Percentiles rank a stretch among this genome's conserved stretches.
Conservation (phyloP, 345 rosid species). For the Syzygium grande region DNA sequence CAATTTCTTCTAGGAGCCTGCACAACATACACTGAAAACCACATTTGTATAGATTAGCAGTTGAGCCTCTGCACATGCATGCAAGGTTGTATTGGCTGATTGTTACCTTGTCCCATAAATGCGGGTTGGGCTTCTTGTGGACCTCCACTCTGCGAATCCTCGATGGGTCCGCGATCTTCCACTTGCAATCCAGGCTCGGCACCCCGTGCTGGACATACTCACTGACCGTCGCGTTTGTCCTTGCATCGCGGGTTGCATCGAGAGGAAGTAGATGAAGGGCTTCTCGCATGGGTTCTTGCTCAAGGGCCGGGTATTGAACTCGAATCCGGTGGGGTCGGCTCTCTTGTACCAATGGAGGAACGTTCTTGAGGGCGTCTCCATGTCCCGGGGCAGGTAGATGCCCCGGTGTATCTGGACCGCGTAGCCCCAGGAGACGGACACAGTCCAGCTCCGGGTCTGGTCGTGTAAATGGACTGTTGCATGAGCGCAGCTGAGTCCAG, state of each 20-base stretch:
- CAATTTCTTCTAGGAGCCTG: constrained; percentile 50
- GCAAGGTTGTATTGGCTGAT: not conserved
- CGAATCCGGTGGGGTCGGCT: constrained; percentile 14
- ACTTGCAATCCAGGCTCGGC: constrained; percentile 23
- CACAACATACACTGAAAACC: not conserved
- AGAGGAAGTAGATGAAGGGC: constrained; percentile 40
- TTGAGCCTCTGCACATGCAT: not conserved
- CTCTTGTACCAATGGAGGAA: constrained; percentile 50
- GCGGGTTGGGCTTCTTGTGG: constrained; percentile 31
- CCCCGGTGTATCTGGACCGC: constrained; percentile 51
- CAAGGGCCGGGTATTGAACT: constrained; percentile 54
- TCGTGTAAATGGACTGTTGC: constrained; percentile 76
- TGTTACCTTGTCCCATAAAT: constrained; percentile 46
- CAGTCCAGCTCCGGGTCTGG: constrained; percentile 41
- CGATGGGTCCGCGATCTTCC: constrained; percentile 30
- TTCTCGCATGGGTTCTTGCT: constrained; percentile 29
- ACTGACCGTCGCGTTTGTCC: constrained; percentile 22
- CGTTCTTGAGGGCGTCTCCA: constrained; percentile 47
- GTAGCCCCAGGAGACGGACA: constrained; percentile 82
- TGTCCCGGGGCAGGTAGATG: constrained; percentile 33
- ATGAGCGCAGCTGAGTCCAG: constrained; percentile 57
- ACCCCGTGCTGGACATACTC: constrained; percentile 21
- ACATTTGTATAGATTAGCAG: not conserved
- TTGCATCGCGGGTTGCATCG: constrained; percentile 17
- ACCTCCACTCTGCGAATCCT: constrained; percentile 24